Conservation (phyloP, 73 alveolate species). For the Paramecium tetraurelia region DNA sequence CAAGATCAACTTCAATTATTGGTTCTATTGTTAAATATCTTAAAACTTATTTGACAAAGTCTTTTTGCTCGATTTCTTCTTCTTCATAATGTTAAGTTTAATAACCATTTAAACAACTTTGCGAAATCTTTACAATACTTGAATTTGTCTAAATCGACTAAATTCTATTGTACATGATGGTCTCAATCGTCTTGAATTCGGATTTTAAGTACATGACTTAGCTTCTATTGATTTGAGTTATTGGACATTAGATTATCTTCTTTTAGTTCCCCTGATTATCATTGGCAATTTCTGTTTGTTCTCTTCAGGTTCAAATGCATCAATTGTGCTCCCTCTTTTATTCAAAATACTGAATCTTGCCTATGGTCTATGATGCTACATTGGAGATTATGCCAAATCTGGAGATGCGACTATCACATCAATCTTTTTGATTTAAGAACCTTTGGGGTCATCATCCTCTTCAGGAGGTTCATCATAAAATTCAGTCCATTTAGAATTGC, state of each 20-base stretch:
- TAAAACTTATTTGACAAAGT: background rate
- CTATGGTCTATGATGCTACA: background rate
- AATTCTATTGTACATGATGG: conserved; percentile 33
- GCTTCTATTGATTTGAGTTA: background rate
- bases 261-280: background rate
- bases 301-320: background rate
- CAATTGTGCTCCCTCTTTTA: background rate
- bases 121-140: background rate
- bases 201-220: background rate
- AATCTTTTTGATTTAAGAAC: background rate
- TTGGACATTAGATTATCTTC: background rate
- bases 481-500: background rate
- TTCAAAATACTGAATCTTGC: background rate
- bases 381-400: background rate
- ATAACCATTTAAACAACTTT: background rate
- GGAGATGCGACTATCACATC: background rate
- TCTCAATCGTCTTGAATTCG: background rate
- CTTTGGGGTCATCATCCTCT: background rate
- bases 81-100: background rate
- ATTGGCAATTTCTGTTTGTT: background rate
- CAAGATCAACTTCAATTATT: background rate
- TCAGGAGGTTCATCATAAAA: background rate
- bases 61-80: background rate
- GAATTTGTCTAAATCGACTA: background rate
- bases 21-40: background rate